A percentile compares a stretch with the other conserved stretches of the same genome.
These are phyloP conservation scores for Cicer judaicum DNA, from an alignment of 306 rosid genomes.

Conservation along the genomic window DNA sequence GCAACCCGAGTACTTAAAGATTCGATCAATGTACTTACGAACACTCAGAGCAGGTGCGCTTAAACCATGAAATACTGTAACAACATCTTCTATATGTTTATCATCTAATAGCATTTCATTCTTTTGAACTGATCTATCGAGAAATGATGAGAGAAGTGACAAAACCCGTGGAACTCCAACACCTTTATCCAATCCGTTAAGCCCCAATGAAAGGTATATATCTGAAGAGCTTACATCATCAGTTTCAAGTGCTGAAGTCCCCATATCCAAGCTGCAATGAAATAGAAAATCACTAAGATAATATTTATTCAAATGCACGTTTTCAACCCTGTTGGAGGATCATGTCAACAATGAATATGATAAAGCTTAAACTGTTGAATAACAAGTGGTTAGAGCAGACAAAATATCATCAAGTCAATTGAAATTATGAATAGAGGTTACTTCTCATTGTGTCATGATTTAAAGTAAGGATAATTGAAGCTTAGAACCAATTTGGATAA, in stretches of 20 bases:
- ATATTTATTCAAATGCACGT: conserved; percentile 13
- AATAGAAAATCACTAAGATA: conserved; percentile 26
- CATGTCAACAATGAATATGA: conserved; percentile 20
- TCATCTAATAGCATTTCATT: conserved; percentile 67
- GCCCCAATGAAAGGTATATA: conserved; percentile 70
- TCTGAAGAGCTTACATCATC: conserved; percentile 56
- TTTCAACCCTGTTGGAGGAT: conserved; percentile 10
- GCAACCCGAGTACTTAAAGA: conserved; percentile 91
- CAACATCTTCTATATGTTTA: conserved; percentile 54
- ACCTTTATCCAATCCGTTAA: conserved; percentile 61
- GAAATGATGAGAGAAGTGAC: conserved; percentile 75
- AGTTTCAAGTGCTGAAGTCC: conserved; percentile 56
- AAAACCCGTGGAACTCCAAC: conserved; percentile 76
- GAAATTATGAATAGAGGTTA: conserved; percentile 1
- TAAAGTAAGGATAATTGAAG: conserved; percentile 19
- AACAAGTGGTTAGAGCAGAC: neutral
- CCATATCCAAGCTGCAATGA: conserved; percentile 77
- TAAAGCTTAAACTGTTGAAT: conserved; percentile 2
- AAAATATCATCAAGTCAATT: conserved; percentile 23
- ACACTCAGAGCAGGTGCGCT: conserved; percentile 81
- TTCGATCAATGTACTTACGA: conserved; percentile 75
- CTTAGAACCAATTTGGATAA: conserved; percentile 13
- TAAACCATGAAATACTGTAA: conserved; percentile 82
- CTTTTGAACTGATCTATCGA: conserved; percentile 75
- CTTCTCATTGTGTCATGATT: conserved; percentile 21